Evolutionary conservation across 148 eudicot species (phyloP).

Genomic region (Limonium bicolor): DNA sequence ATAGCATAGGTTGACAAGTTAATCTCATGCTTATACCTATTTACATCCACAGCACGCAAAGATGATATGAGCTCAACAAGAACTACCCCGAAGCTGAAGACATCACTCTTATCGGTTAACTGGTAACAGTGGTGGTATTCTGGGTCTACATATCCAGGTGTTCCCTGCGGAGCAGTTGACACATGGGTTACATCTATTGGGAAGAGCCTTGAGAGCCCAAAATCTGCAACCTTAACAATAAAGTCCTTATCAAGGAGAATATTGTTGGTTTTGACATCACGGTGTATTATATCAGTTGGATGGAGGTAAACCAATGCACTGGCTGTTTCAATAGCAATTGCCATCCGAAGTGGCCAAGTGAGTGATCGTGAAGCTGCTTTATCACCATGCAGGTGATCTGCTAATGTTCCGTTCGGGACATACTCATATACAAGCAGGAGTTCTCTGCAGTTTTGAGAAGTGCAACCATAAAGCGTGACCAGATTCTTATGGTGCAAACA

Average conservation of each 20-base stretch:
- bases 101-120: constrained; percentile 47
- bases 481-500: constrained; percentile 33
- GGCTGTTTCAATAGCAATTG: constrained; percentile 45
- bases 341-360: constrained; percentile 32
- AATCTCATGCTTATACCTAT: constrained; percentile 26
- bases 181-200: constrained; percentile 36
- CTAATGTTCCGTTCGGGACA: constrained; percentile 40
- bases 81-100: constrained; percentile 53
- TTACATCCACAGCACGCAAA: constrained; percentile 31
- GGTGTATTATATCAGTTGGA: constrained; percentile 34
- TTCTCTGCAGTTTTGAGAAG: constrained; percentile 30
- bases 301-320: constrained; percentile 43
- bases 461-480: constrained; percentile 43
- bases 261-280: constrained; percentile 45
- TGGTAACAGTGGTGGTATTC: constrained; percentile 43
- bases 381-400: constrained; percentile 43
- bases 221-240: constrained; percentile 48
- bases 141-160: constrained; percentile 52
- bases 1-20: constrained; percentile 37
- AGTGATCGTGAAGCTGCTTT: constrained; percentile 9
- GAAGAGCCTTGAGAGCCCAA: constrained; percentile 45
- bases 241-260: constrained; percentile 36
- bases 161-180: constrained; percentile 57
- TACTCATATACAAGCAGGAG: constrained; percentile 53
- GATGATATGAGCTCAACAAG: constrained; percentile 51